A percentile compares a stretch with the other conserved stretches of the same genome.
phyloP scores from a whole-genome alignment of 805 yeast genomes.

The Ogataea paradorogensis region DNA sequence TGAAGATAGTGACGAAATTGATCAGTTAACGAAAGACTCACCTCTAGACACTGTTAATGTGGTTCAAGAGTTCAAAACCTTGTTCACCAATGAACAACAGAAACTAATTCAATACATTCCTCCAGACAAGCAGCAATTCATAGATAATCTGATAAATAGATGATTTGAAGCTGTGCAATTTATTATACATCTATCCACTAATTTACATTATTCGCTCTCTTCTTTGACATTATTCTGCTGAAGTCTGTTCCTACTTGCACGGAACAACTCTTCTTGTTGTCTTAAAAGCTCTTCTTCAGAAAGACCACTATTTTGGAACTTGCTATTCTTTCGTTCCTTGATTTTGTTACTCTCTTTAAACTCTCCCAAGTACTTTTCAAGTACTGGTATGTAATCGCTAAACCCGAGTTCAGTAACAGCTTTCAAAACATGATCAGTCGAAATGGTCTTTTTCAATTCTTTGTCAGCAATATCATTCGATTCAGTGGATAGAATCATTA shows the following conservation, averaged over 20 bases:
- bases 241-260: constrained; percentile 38
- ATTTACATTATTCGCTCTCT: constrained; percentile 14
- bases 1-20: constrained; percentile 27
- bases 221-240: constrained; percentile 28
- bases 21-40: constrained; percentile 32
- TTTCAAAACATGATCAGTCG: constrained; percentile 91
- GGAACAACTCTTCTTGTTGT: constrained; percentile 91
- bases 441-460: constrained; percentile 93
- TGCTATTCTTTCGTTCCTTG: constrained; percentile 86
- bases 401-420: constrained; percentile 88
- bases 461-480: constrained; percentile 95
- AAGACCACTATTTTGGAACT: constrained; percentile 88
- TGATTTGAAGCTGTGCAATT: constrained; percentile 1
- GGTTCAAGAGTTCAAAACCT: constrained; percentile 29
- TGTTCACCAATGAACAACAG: constrained; percentile 19
- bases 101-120: constrained; percentile 13
- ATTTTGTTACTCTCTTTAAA: constrained; percentile 87
- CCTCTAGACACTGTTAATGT: constrained; percentile 33
- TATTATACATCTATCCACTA: constrained; percentile 10
- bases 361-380: constrained; percentile 75
- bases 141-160: constrained; percentile 17
- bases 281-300: constrained; percentile 87
- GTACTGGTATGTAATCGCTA: constrained; percentile 75
- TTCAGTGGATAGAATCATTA: constrained; percentile 91
- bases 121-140: constrained; percentile 21